Evolutionary conservation across 306 rosid genomes (phyloP).

Genomic region (Styphnolobium japonicum): DNA sequence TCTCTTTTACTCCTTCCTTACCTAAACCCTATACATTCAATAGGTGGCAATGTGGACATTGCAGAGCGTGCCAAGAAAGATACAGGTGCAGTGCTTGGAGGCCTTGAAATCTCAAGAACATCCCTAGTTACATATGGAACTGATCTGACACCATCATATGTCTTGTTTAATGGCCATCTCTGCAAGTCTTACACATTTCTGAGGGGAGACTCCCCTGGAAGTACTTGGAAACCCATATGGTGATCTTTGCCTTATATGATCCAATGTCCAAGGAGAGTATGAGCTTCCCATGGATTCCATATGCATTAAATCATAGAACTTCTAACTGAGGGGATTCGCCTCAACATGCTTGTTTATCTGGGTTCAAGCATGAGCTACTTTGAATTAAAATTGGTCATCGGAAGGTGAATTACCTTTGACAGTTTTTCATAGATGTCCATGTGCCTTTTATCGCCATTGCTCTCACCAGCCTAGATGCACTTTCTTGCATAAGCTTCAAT

Average conservation of each 20-base stretch:
- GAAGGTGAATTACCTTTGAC: constrained; percentile 49
- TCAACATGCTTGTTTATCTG: constrained; percentile 43
- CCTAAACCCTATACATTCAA: too few species aligned
- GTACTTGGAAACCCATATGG: constrained; percentile 42
- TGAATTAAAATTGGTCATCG: constrained; percentile 25
- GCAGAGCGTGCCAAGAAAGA: constrained; percentile 50
- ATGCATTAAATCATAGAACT: constrained; percentile 55
- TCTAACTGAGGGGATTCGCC: constrained; percentile 57
- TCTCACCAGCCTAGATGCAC: constrained; percentile 46
- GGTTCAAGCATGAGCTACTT: constrained; percentile 41
- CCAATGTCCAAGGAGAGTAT: constrained; percentile 77
- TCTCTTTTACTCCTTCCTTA: too few species aligned
- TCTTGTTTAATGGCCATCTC: constrained; percentile 57
- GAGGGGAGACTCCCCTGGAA: constrained; percentile 45
- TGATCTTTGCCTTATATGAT: constrained; percentile 60
- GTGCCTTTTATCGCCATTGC: constrained; percentile 46
- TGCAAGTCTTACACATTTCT: constrained; percentile 50
- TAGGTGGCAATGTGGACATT: constrained; percentile 58
- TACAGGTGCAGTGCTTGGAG: constrained; percentile 41
- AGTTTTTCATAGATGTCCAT: constrained; percentile 87
- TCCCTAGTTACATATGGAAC: constrained; percentile 54
- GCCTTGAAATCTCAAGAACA: constrained; percentile 56
- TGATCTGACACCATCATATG: constrained; percentile 55
- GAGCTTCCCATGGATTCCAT: constrained; percentile 66
- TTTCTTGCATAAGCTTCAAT: constrained; percentile 73